phyloP scores from a whole-genome alignment of 805 yeast genomes.

The Kuraishia ogatae region DNA sequence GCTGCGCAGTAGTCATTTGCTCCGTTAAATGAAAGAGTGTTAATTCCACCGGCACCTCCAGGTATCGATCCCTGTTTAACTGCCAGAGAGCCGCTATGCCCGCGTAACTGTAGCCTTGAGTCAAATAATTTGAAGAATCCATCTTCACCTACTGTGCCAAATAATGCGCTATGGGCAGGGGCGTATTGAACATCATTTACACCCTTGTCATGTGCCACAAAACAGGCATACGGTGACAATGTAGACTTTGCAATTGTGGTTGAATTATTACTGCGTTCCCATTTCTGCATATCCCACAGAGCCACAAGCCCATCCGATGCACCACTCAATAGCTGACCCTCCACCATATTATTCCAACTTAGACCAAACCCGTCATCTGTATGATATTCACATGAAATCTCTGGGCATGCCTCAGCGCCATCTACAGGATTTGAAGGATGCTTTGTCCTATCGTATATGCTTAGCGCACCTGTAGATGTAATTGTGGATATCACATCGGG shows the following conservation, averaged over 20 bases:
- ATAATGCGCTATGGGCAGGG: constrained; percentile 48
- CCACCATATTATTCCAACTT: constrained; percentile 61
- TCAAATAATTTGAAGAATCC: constrained; percentile 45
- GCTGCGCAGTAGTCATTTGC: constrained; percentile 49
- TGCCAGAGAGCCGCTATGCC: background rate
- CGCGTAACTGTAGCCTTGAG: constrained; percentile 25
- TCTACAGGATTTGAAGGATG: constrained; percentile 43
- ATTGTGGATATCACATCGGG: constrained; percentile 74
- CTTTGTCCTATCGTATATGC: constrained; percentile 75
- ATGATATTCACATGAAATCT: constrained; percentile 19
- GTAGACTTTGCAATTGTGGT: constrained; percentile 4
- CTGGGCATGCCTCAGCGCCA: constrained; percentile 29
- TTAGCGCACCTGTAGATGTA: constrained; percentile 55
- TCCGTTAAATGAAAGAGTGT: constrained; percentile 54
- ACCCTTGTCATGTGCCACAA: constrained; percentile 33
- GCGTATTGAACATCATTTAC: constrained; percentile 71
- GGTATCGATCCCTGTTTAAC: background rate
- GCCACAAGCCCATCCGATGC: constrained; percentile 57
- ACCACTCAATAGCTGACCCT: constrained; percentile 54
- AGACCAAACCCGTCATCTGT: constrained; percentile 57
- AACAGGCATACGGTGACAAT: constrained; percentile 11
- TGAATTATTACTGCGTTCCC: constrained; percentile 7
- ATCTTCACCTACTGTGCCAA: constrained; percentile 64
- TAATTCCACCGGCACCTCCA: constrained; percentile 28
- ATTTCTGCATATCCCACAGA: constrained; percentile 57